These are phyloP conservation scores for Vinca minor DNA, from an alignment of 257 asterid genomes.

Conservation along the genomic window DNA sequence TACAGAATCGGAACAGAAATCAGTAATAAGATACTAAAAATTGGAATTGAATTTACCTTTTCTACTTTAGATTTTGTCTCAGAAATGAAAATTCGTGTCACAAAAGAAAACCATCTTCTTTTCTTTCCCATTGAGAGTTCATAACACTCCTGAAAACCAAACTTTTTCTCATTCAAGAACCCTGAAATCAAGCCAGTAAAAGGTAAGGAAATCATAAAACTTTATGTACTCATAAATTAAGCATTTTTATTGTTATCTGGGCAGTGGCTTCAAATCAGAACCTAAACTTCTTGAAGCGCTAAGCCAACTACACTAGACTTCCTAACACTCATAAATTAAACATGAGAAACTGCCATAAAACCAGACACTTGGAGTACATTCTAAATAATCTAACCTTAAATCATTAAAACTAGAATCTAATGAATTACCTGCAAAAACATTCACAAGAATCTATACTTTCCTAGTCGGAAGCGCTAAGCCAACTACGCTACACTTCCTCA, in stretches of 20 bases:
- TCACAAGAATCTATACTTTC: too few species aligned
- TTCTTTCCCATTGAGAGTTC: constrained; percentile 54
- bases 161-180: not conserved
- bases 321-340: too few species aligned
- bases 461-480: too few species aligned
- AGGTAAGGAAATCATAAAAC: not conserved
- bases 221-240: too few species aligned
- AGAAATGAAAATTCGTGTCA: constrained; percentile 53
- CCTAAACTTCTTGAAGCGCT: too few species aligned
- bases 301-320: too few species aligned
- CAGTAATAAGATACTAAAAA: constrained; percentile 8
- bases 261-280: too few species aligned
- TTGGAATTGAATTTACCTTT: constrained; percentile 32
- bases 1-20: constrained; percentile 4
- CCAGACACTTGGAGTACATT: not conserved
- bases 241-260: too few species aligned
- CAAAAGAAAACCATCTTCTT: constrained; percentile 59
- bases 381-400: not conserved
- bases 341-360: too few species aligned
- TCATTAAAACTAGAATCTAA: not conserved
- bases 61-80: constrained; percentile 47
- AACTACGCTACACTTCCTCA: too few species aligned
- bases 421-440: constrained; percentile 2
- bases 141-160: not conserved
- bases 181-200: not conserved